Evolutionary conservation across 176 grass and related monocot species (phyloP).

Genomic region (Avena insularis): DNA sequence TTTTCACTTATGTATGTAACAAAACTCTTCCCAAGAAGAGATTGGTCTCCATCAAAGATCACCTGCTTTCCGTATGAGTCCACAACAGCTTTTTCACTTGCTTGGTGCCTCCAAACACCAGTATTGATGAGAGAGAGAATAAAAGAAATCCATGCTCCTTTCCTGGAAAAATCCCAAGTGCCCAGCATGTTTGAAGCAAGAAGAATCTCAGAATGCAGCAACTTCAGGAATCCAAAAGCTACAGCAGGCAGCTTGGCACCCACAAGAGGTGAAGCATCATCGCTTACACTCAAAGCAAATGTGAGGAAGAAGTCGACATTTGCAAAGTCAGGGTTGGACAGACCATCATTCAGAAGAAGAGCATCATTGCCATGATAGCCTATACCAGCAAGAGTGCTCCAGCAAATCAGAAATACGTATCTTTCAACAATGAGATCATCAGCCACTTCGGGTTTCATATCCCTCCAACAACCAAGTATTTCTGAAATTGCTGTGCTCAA

Average conservation of each 20-base stretch:
- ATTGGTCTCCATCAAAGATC: constrained; percentile 37
- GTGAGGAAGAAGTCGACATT: constrained; percentile 63
- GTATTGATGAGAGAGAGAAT: constrained; percentile 71
- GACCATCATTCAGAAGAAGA: constrained; percentile 48
- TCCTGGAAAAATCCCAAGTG: constrained; percentile 79
- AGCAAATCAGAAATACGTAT: constrained; percentile 84
- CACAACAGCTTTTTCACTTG: constrained; percentile 36
- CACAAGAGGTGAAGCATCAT: constrained; percentile 45
- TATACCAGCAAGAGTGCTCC: constrained; percentile 67
- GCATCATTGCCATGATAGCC: constrained; percentile 40
- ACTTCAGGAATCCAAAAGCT: constrained; percentile 64
- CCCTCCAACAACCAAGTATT: constrained; percentile 80
- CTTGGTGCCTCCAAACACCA: constrained; percentile 52
- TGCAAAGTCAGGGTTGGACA: constrained; percentile 58
- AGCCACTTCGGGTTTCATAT: constrained; percentile 58
- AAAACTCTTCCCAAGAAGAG: constrained; percentile 56
- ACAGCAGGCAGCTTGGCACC: constrained; percentile 53
- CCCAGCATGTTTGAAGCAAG: constrained; percentile 45
- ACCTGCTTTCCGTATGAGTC: constrained; percentile 28
- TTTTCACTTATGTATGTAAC: constrained; percentile 56
- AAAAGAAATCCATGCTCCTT: constrained; percentile 75
- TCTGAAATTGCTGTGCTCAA: constrained; percentile 59
- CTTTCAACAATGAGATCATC: constrained; percentile 90
- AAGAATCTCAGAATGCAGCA: constrained; percentile 60
- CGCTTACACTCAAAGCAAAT: constrained; percentile 62